Conservation (phyloP, 1,284 basidiomycete genomes). For the Boletus mariae region DNA sequence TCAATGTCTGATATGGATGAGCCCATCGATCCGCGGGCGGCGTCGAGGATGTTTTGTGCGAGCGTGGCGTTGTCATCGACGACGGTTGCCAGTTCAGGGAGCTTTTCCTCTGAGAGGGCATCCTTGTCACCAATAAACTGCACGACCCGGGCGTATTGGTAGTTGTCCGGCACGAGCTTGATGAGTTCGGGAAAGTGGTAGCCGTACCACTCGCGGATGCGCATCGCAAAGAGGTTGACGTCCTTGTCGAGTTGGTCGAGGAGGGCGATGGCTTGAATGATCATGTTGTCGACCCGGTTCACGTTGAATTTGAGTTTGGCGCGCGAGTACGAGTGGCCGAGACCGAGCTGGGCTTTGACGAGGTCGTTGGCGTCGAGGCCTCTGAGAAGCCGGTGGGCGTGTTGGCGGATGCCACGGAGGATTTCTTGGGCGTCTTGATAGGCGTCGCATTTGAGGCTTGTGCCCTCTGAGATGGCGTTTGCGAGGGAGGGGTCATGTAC, state of each 20-base stretch:
- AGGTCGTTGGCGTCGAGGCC: constrained; percentile 90
- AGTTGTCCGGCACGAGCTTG: constrained; percentile 91
- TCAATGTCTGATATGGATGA: constrained; percentile 91
- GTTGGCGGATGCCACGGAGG: constrained; percentile 90
- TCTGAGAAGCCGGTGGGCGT: constrained; percentile 88
- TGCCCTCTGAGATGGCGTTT: constrained; percentile 75
- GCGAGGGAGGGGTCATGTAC: constrained; percentile 82
- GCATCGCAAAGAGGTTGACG: constrained; percentile 99
- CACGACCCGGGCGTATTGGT: constrained; percentile 88
- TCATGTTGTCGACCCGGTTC: constrained; percentile 99
- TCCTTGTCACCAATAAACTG: constrained; percentile 94
- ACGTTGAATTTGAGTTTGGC: constrained; percentile 99
- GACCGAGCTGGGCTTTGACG: constrained; percentile 90
- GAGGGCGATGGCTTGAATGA: constrained; percentile 98
- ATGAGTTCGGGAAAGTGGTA: constrained; percentile 99
- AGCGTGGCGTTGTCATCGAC: constrained; percentile 85
- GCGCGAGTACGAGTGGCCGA: constrained; percentile 97
- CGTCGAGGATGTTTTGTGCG: constrained; percentile 94
- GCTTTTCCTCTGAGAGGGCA: constrained; percentile 65
- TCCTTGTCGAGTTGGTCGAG: constrained; percentile 99
- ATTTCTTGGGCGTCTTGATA: constrained; percentile 88
- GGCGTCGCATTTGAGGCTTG: constrained; percentile 81
- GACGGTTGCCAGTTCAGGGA: constrained; percentile 80
- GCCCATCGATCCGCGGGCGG: constrained; percentile 93
- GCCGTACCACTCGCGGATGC: constrained; percentile 99